Base-by-base conservation (phyloP, 208 protist species). In the Crithidia acanthocephali region DNA sequence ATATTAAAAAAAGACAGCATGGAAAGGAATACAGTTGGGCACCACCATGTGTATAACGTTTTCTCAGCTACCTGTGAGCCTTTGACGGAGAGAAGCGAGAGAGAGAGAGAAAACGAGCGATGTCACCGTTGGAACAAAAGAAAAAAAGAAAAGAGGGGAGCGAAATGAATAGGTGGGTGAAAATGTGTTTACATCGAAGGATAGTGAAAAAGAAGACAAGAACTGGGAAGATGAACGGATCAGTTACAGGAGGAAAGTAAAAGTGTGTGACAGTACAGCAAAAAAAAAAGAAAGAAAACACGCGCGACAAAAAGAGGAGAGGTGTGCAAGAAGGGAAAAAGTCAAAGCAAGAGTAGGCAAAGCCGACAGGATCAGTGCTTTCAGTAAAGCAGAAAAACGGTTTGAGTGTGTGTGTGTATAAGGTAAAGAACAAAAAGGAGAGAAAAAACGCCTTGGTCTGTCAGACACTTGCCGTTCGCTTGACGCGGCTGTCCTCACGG, bases 231-330 rank as follows among this genome's bases (percentile, higher is more conserved):
- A 40, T 40, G 35, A 40, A 64, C 16, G 20, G n/a, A n/a, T n/a
- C n/a, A n/a, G n/a, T 47, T 58, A 62, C 9, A 68, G 42, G 18
- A 42, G 22, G 28, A 13, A n/a, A n/a, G n/a, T n/a, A n/a, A n/a
- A n/a, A n/a, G n/a, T n/a, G n/a, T n/a, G n/a, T n/a, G n/a, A n/a
- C n/a, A n/a, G n/a, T n/a, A 66, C 7, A 35, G 15, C 9, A 32
- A 22, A 64, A 55, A 27, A 56, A 30, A 47, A 58, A 64, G 40
- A 74, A 44, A 59, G 30, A 42, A 58, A 27, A 55, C 40, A 63
- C 3, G 57, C 44, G 28, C 52, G 47, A 27, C 33, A 65, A 35
- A 59, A 30, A n/a, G 9, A 27, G 8, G 44, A 51, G 42, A 37
- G 22, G 6, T 48, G 44, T 48, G 44, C 11, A 48, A n/a, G 22